Percentiles rank a stretch among this genome's conserved stretches.
These are phyloP conservation scores for Clarireedia homoeocarpa DNA, from an alignment of 2,329 filamentous ascomycete species.

Conservation along the genomic window DNA sequence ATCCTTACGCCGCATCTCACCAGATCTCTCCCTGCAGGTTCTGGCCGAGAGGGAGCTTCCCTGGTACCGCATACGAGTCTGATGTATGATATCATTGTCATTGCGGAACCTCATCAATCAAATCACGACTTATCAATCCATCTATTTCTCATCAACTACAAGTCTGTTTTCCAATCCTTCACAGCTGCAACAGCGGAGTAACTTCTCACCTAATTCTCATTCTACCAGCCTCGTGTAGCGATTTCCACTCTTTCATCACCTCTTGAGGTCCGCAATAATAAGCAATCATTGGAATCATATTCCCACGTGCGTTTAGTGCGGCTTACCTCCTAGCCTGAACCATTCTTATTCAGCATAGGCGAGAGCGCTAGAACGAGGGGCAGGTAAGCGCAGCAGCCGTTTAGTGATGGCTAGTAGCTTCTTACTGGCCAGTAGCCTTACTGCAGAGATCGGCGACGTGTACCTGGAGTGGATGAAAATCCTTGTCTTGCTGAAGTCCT, in stretches of 20 bases:
- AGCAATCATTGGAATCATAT: no score
- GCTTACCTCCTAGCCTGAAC: neutral
- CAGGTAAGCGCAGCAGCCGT: no score
- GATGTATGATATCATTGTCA: neutral
- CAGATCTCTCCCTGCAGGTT: neutral
- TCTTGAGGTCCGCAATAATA: neutral
- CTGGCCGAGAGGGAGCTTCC: neutral
- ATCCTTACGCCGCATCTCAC: neutral
- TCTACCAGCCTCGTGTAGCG: neutral
- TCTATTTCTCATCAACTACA: neutral
- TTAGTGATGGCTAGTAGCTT: no score
- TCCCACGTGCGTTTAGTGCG: neutral
- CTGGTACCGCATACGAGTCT: neutral
- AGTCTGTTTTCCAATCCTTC: neutral
- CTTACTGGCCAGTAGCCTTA: no score
- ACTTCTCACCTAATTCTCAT: neutral
- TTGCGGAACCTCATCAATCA: no score
- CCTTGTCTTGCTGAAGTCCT: neutral
- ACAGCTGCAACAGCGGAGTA: neutral
- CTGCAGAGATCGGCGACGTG: neutral
- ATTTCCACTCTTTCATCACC: neutral
- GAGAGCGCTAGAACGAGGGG: no score
- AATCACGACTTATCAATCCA: no score
- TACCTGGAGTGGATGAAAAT: neutral
- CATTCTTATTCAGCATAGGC: neutral